A percentile compares a stretch with the other conserved stretches of the same genome.
These are phyloP conservation scores for Peltaster fructicola DNA, from an alignment of 2,329 filamentous ascomycete species.

Conservation along the genomic window DNA sequence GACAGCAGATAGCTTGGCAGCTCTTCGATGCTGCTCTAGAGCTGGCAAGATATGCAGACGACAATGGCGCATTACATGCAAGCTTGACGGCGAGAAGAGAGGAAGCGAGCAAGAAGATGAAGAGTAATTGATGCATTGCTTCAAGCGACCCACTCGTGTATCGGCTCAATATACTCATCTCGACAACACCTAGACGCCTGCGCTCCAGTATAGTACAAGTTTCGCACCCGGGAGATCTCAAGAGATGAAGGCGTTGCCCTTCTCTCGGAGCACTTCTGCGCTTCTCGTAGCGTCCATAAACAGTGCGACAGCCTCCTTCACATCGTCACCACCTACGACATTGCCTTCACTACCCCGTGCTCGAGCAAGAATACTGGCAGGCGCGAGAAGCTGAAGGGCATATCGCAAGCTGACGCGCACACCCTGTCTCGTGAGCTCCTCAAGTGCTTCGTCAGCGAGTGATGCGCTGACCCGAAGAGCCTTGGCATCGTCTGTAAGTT, in stretches of 20 bases:
- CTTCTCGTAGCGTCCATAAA: conserved; percentile 33
- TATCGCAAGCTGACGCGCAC: conserved; percentile 82
- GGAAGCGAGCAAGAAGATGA: conserved; percentile 7
- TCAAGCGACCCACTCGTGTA: no score
- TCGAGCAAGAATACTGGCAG: conserved; percentile 76
- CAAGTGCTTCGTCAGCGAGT: conserved; percentile 65
- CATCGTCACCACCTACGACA: conserved; percentile 35
- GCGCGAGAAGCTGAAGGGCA: conserved; percentile 78
- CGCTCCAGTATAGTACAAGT: no score
- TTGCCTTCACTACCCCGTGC: conserved; percentile 31
- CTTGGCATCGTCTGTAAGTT: conserved; percentile 15
- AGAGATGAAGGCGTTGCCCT: conserved; percentile 17
- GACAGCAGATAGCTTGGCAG: conserved; percentile 36
- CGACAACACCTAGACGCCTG: no score
- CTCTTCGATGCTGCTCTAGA: conserved; percentile 49
- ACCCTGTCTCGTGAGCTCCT: conserved; percentile 73
- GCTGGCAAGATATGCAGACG: conserved; percentile 40
- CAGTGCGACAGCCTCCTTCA: conserved; percentile 30
- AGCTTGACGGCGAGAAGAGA: conserved; percentile 21
- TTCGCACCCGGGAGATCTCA: no score
- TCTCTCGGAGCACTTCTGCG: conserved; percentile 20
- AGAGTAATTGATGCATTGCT: conserved; percentile 1
- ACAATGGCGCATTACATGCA: conserved; percentile 25
- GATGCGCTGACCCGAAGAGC: conserved; percentile 57
- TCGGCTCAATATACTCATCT: no score